A percentile compares a stretch with the other conserved stretches of the same genome.
phyloP scores from a whole-genome alignment of 2,329 filamentous ascomycete species.

The Aphanocladium album region DNA sequence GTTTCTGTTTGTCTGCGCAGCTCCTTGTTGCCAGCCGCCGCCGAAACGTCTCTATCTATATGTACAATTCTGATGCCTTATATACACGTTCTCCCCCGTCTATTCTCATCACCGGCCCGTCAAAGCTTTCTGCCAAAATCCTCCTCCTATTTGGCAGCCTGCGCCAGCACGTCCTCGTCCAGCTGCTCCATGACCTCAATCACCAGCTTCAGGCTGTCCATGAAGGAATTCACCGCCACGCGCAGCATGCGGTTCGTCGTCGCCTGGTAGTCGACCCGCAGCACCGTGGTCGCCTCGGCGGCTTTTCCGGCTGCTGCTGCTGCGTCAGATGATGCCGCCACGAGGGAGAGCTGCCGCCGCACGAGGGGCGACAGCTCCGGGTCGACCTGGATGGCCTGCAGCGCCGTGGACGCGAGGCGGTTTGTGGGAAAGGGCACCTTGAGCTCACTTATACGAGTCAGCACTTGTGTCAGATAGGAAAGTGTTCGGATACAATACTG shows the following conservation, averaged over 20 bases:
- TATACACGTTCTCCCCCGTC: not conserved
- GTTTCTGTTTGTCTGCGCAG: too few relatives aligned
- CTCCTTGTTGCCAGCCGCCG: not conserved
- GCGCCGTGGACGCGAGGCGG: conserved; percentile 71
- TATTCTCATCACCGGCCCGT: not conserved
- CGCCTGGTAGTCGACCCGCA: conserved; percentile 74
- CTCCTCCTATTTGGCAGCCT: not conserved
- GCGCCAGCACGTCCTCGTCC: conserved; percentile 71
- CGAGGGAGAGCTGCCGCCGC: conserved; percentile 61
- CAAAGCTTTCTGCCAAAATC: not conserved
- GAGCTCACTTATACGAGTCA: conserved; percentile 34
- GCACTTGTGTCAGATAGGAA: conserved; percentile 43
- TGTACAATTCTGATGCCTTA: not conserved
- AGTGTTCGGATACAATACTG: not conserved
- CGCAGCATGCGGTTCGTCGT: conserved; percentile 95
- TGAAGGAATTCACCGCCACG: conserved; percentile 93
- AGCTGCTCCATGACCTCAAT: conserved; percentile 86
- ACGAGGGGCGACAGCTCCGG: conserved; percentile 84
- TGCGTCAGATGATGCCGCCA: conserved; percentile 23
- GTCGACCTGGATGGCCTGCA: conserved; percentile 76
- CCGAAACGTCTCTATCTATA: not conserved
- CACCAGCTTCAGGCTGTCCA: conserved; percentile 82
- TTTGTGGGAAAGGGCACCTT: conserved; percentile 75
- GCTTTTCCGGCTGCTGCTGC: too few relatives aligned
- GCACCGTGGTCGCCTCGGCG: conserved; percentile 32